A percentile compares a stretch with the other conserved stretches of the same genome.
Evolutionary conservation across 192 early-diverging fungal genomes (phyloP).

Genomic region (Phlyctochytrium planicorne): DNA sequence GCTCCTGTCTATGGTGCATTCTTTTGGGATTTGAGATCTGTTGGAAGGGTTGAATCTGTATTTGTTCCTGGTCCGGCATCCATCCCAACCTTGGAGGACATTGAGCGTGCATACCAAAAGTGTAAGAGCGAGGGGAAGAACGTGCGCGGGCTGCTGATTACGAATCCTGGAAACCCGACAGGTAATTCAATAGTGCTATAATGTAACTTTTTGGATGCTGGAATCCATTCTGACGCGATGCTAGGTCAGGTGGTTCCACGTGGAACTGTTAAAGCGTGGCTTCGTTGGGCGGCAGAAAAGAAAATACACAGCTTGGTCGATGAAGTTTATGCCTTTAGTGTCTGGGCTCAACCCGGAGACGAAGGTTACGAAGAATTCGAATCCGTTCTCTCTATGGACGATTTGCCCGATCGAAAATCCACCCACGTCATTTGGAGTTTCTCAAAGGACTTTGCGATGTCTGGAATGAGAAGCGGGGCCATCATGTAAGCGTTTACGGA

Average conservation of each 20-base stretch:
- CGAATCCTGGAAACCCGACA: conserved; percentile 74
- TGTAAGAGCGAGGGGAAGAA: neutral
- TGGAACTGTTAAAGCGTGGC: conserved; percentile 49
- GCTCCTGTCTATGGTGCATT: conserved; percentile 67
- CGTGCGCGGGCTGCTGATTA: conserved; percentile 62
- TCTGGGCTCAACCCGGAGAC: conserved; percentile 5
- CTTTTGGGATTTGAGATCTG: conserved; percentile 28
- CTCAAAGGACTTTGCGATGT: conserved; percentile 83
- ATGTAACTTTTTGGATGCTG: no score
- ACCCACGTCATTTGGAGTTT: conserved; percentile 76
- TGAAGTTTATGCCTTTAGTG: conserved; percentile 70
- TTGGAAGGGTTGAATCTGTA: conserved; percentile 4
- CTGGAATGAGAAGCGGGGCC: conserved; percentile 70
- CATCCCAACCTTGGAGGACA: conserved; percentile 8
- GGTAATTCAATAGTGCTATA: no score
- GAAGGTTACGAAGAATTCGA: conserved; percentile 43
- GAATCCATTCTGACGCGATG: no score
- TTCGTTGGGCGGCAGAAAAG: conserved; percentile 64
- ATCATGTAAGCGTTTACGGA: conserved; percentile 52
- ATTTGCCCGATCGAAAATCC: conserved; percentile 59
- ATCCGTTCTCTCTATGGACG: conserved; percentile 57
- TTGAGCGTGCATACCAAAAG: conserved; percentile 6
- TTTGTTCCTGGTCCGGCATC: conserved; percentile 10
- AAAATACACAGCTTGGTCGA: conserved; percentile 70
- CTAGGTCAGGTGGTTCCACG: conserved; percentile 43